phyloP scores from a whole-genome alignment of 1,284 basidiomycete species.

The Acaromyces ingoldii region DNA sequence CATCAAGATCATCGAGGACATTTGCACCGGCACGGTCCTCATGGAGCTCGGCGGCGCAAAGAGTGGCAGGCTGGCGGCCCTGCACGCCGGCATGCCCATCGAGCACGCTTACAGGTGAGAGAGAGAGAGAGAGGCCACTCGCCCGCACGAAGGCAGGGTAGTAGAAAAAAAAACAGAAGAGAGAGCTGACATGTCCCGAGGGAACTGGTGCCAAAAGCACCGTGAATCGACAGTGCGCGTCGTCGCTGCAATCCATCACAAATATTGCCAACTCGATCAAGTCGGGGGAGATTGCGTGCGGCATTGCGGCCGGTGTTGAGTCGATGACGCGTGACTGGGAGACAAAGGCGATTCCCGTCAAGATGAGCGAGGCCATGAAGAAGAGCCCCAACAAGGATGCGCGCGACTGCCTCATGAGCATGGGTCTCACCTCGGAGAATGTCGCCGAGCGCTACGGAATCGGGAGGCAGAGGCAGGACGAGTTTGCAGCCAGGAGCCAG shows the following conservation, averaged over 20 bases:
- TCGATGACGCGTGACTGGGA: conserved; percentile 49
- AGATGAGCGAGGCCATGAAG: conserved; percentile 45
- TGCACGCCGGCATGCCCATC: conserved; percentile 48
- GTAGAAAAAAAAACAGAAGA: too few species aligned
- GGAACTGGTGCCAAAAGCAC: conserved; percentile 37
- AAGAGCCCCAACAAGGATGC: conserved; percentile 39
- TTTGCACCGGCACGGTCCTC: conserved; percentile 52
- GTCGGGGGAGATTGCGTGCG: conserved; percentile 37
- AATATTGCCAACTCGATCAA: conserved; percentile 52
- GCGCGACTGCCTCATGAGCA: conserved; percentile 49
- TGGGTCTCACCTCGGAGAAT: conserved; percentile 46
- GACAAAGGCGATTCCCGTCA: conserved; percentile 47
- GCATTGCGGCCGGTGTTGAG: conserved; percentile 47
- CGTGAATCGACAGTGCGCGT: conserved; percentile 53
- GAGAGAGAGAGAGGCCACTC: background rate
- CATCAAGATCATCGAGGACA: conserved; percentile 48
- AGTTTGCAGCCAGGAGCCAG: conserved; percentile 41
- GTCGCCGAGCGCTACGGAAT: conserved; percentile 43
- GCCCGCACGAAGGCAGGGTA: too few species aligned
- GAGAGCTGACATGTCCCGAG: conserved; percentile 20
- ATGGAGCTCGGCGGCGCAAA: conserved; percentile 54
- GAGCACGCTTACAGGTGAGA: conserved; percentile 19
- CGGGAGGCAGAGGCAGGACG: conserved; percentile 33
- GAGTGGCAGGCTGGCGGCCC: conserved; percentile 49
- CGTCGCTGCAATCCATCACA: conserved; percentile 50